Base-by-base conservation (phyloP, 176 grass and related monocot genomes). In the Avena atlantica region DNA sequence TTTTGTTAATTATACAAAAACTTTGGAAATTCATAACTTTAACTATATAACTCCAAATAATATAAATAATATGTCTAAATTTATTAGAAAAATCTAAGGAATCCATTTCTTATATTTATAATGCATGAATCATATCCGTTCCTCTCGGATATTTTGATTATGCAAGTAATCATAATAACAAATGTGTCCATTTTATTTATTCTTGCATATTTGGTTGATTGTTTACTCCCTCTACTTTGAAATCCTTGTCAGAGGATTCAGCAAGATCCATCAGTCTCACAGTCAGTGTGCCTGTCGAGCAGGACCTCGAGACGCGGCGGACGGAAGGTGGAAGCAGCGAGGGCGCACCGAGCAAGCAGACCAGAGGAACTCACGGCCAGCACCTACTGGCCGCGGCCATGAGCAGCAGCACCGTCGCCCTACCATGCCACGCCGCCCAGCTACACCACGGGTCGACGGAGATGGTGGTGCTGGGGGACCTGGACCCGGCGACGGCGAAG, bases 401-500 rank as follows among this genome's bases (percentile, higher is more conserved):
- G 68, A 51, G 1, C 25, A 21, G 65, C 45, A n/a, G 1, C 14
- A 6, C 0, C 0, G 3, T 0, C 3, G 5, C 19, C 16, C 10
- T 64, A 3, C 82, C 75, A 7, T 80, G 76, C 58, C 21, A 57
- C 0, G 82, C 88, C 1, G n/a, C 9, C 1, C 14, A 0, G n/a
- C 15, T 69, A 20, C 3, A 69, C 65, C 23, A 25, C 47, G 42
- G 76, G 47, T 24, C 70, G 15, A 11, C 72, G 47, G 0, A 2
- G 24, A 64, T 59, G 83, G 13, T 29, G 85, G 75, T 87, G 20
- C 2, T 93, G 36, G 91, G 88, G 6, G 93, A 96, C 27, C 76
- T 98, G 42, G 89, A 94, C 68, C 97, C 94, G 10, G 86, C 89
- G 40, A 96, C 90, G 81, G 92, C 92, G 29, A 93, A 78, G 85